These are phyloP conservation scores for Cucurbita pepo DNA, from an alignment of 306 rosid genomes.

Conservation along the genomic window DNA sequence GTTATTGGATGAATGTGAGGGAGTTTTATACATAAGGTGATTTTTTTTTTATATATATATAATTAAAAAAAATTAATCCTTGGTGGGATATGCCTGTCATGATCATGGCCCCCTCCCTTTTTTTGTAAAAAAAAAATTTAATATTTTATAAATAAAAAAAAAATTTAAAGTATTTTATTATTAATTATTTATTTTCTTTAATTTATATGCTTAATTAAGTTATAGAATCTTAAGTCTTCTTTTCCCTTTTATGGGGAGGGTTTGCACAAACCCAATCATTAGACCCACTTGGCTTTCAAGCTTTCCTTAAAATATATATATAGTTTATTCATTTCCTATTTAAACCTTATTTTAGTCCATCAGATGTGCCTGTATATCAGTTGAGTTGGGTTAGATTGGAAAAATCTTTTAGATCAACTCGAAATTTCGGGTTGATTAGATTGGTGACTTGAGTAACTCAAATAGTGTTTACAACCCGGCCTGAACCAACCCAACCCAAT, in stretches of 20 bases:
- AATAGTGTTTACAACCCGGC: no score
- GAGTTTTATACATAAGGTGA: slow-evolving; percentile 3
- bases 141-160: background rate
- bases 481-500: no score
- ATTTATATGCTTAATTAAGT: background rate
- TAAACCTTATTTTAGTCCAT: background rate
- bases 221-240: background rate
- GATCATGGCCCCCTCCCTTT: slow-evolving; percentile 18
- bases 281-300: slow-evolving; percentile 2
- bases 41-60: background rate
- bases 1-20: background rate
- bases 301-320: background rate
- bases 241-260: background rate
- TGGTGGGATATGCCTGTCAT: slow-evolving; percentile 74
- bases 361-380: no score
- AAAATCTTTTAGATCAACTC: no score
- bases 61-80: slow-evolving; percentile 8
- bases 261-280: background rate
- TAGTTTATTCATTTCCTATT: background rate
- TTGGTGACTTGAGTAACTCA: no score
- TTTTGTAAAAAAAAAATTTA: background rate
- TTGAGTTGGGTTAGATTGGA: no score
- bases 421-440: no score
- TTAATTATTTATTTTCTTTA: background rate
- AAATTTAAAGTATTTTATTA: background rate